Evolutionary conservation across 495 filamentous ascomycete genomes (phyloP).

Genomic region (Beverwykella pulmonaria): DNA sequence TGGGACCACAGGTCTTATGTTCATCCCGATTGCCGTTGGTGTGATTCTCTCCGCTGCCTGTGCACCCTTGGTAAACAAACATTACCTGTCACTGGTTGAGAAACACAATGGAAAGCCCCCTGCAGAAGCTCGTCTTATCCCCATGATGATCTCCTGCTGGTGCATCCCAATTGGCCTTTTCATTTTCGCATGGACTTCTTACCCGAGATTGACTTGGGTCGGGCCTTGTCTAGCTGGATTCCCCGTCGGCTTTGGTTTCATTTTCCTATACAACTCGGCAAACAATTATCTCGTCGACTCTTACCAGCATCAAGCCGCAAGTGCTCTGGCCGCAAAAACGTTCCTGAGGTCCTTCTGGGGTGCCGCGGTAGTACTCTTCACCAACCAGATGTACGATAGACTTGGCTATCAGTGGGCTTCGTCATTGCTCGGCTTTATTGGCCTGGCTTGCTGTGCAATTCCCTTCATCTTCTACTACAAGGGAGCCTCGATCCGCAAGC

Average conservation of each 20-base stretch:
- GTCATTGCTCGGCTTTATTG: conserved; percentile 69
- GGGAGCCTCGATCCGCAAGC: conserved; percentile 66
- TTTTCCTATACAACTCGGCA: conserved; percentile 82
- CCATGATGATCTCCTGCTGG: conserved; percentile 87
- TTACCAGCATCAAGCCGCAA: conserved; percentile 83
- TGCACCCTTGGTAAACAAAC: conserved; percentile 72
- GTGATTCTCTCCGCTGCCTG: conserved; percentile 66
- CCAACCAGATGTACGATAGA: conserved; percentile 70
- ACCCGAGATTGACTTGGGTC: conserved; percentile 65
- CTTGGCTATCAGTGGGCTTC: conserved; percentile 77
- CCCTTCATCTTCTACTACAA: conserved; percentile 77
- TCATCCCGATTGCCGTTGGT: conserved; percentile 72
- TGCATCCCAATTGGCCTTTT: conserved; percentile 75
- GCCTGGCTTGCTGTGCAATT: conserved; percentile 72
- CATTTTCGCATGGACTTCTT: conserved; percentile 84
- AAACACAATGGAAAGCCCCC: conserved; percentile 70
- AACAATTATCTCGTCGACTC: conserved; percentile 85
- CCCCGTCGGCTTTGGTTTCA: conserved; percentile 81
- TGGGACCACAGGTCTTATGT: conserved; percentile 76
- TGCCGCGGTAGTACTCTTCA: conserved; percentile 73
- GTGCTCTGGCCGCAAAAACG: conserved; percentile 82
- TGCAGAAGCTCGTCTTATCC: conserved; percentile 73
- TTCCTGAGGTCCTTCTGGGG: conserved; percentile 80
- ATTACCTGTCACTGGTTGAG: conserved; percentile 65
- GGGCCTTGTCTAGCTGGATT: conserved; percentile 73